Conservation (phyloP, 2,329 filamentous ascomycete species). For the Didymella glomerata region DNA sequence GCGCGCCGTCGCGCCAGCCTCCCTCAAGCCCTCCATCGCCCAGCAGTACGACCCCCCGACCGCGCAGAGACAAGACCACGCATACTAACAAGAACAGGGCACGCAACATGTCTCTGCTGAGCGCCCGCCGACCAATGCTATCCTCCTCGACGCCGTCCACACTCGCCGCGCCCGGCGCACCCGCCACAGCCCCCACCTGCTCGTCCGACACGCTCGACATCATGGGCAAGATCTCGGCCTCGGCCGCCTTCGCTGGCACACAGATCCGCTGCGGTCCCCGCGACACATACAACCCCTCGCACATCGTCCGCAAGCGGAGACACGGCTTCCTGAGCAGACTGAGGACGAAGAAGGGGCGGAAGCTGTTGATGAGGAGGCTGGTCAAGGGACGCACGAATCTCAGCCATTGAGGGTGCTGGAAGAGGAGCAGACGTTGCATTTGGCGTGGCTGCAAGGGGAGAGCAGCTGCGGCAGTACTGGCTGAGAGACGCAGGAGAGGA, state of each 20-base stretch:
- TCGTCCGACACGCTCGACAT: constrained; percentile 44
- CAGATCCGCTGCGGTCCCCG: constrained; percentile 60
- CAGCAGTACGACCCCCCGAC: constrained; percentile 4
- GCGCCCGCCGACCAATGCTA: constrained; percentile 39
- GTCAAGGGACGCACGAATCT: constrained; percentile 60
- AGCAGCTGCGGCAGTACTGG: too few species aligned
- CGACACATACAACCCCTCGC: constrained; percentile 67
- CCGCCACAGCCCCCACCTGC: constrained; percentile 17
- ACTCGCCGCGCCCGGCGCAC: constrained; percentile 30
- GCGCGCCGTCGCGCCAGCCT: constrained; percentile 27
- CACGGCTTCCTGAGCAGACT: constrained; percentile 67
- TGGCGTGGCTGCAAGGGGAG: too few species aligned
- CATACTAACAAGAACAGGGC: constrained; percentile 7
- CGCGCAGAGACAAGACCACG: background rate
- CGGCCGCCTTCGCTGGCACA: constrained; percentile 48
- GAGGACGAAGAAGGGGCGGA: constrained; percentile 62
- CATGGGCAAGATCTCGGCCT: constrained; percentile 46
- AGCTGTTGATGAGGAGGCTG: constrained; percentile 62
- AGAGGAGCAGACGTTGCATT: background rate
- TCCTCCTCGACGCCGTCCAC: constrained; percentile 25
- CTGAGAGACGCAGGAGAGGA: background rate
- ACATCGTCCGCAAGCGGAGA: constrained; percentile 67
- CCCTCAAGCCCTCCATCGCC: constrained; percentile 3
- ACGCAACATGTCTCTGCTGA: constrained; percentile 40
- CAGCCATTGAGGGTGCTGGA: constrained; percentile 38